Conservation (phyloP, 495 filamentous ascomycete genomes). For the Neurospora sp. region DNA sequence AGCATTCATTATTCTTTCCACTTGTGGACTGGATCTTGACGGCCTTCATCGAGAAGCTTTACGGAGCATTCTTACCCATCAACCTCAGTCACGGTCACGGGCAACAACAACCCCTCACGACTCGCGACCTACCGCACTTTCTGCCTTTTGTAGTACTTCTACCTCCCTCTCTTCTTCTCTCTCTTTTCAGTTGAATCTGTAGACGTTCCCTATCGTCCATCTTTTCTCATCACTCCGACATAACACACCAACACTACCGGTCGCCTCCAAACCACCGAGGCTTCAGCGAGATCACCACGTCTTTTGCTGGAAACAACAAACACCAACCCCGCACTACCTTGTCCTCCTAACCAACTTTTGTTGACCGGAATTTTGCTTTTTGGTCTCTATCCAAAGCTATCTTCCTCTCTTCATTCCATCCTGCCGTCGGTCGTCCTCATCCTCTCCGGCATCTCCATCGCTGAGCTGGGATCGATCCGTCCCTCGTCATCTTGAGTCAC, state of each 20-base stretch:
- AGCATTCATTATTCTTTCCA: background rate
- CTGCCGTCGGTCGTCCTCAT: background rate
- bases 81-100: background rate
- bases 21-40: background rate
- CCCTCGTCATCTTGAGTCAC: background rate
- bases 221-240: background rate
- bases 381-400: slow-evolving; percentile 2
- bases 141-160: background rate
- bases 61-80: background rate
- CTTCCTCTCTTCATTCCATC: background rate
- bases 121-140: background rate
- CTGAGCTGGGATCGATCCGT: background rate
- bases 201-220: slow-evolving; percentile 10
- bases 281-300: background rate
- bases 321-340: background rate
- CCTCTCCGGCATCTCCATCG: background rate
- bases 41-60: background rate
- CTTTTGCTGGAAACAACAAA: background rate
- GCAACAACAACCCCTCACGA: background rate
- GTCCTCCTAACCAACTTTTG: slow-evolving; percentile 1
- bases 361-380: slow-evolving; percentile 9
- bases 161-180: background rate
- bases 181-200: background rate
- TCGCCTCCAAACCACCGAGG: background rate
- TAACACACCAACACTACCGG: background rate